Percentiles rank a stretch among this genome's conserved stretches.
These are phyloP conservation scores for Syzygium grande DNA, from an alignment of 345 rosid species.

Conservation along the genomic window DNA sequence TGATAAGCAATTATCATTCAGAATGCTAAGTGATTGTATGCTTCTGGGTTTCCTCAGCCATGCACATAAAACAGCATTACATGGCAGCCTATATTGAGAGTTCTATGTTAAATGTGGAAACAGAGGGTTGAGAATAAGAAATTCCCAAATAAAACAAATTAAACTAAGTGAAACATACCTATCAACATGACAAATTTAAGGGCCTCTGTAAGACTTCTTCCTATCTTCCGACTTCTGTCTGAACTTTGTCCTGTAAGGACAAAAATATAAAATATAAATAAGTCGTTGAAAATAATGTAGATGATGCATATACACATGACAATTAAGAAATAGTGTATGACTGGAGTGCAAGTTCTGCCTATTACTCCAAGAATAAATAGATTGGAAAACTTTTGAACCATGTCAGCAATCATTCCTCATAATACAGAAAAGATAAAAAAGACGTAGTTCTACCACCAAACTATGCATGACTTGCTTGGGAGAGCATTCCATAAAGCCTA, in stretches of 20 bases:
- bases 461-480: not conserved
- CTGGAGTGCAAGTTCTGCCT: not conserved
- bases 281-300: not conserved
- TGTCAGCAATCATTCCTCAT: not conserved
- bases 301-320: not conserved
- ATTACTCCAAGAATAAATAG: not conserved
- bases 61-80: not conserved
- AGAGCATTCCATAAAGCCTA: not conserved
- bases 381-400: not conserved
- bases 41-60: not conserved
- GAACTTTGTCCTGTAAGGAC: not conserved
- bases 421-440: not conserved
- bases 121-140: not conserved
- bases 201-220: slow-evolving; percentile 54
- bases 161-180: slow-evolving; percentile 71
- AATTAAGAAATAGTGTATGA: not conserved
- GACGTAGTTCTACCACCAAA: not conserved
- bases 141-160: slow-evolving; percentile 61
- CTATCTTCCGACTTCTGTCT: slow-evolving; percentile 33
- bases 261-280: not conserved
- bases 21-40: not conserved
- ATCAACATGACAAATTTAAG: slow-evolving; percentile 79
- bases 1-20: not conserved
- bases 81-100: not conserved
- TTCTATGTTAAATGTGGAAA: not conserved